Base-by-base conservation (phyloP, 164 flowering plant genomes). In the Magnolia changhungtana region DNA sequence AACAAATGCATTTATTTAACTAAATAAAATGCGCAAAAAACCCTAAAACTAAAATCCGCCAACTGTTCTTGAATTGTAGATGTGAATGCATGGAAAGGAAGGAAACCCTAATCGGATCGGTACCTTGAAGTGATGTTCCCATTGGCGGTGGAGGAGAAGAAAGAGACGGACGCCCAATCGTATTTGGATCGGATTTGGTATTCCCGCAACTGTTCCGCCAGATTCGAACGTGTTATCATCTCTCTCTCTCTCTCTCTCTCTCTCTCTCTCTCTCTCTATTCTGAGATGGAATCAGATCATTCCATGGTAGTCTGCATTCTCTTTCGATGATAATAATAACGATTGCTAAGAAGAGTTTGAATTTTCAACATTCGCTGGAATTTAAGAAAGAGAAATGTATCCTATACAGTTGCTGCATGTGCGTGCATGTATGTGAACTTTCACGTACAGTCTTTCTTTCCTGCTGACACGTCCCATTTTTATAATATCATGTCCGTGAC, bases 121-220 rank as follows among this genome's bases (percentile, higher is more conserved):
- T 82, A 91, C 93, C 92, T 89, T 0, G 97, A 87, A 80, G 85
- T 73, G 74, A 81, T 58, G 85, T 78, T 87, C 76, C 81, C 52
- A 86, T 78, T 87, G 19, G 95, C 77, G 63, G 94, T 86, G 81
- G 96, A 88, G 21, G 97, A 87, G 85, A 95, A 91, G 81, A 93
- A 90, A 16, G 97, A 93, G 75, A 88, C 86, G 67, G 98, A 91
- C 59, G 97, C 90, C 97, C 95, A 95, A 24, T 95, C 97, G 73
- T 91, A 87, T 84, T 95, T 95, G n/a, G 98, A 91, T 82, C 97
- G 90, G 85, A 85, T 87, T 89, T 95, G 98, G 72, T 95, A 95
- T 82, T 93, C 98, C 73, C 96, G 82, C 63, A 95, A 83, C 86
- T 95, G 97, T 73, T 93, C 97, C 6, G 93, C 97, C 72, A 95